phyloP scores from a whole-genome alignment of 1,284 basidiomycete genomes.

The Gymnopus androsaceus region DNA sequence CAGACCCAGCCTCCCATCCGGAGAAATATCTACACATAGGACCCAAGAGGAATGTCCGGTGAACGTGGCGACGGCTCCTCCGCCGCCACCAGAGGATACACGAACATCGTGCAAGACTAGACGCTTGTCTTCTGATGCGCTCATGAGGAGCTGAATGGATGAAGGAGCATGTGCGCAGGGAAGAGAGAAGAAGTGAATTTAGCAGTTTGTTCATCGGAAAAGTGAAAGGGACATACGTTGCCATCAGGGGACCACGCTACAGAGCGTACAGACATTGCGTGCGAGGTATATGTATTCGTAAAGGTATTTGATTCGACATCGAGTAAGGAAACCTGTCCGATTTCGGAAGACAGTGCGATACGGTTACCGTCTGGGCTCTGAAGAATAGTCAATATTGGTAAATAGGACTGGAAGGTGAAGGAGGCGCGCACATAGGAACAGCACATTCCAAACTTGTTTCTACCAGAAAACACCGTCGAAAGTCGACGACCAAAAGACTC shows the following conservation, averaged over 20 bases:
- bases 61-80: constrained; percentile 75
- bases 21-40: constrained; percentile 75
- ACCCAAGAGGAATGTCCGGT: constrained; percentile 89
- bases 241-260: constrained; percentile 83
- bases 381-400: not conserved
- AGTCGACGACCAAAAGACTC: constrained; percentile 64
- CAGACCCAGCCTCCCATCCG: constrained; percentile 73
- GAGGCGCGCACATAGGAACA: constrained; percentile 61
- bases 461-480: constrained; percentile 62
- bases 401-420: not conserved
- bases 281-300: constrained; percentile 73
- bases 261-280: constrained; percentile 83
- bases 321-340: constrained; percentile 80
- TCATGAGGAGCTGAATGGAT: constrained; percentile 74
- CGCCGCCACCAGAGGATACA: constrained; percentile 66
- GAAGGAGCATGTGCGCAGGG: no score
- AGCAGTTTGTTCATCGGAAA: not conserved
- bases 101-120: constrained; percentile 86
- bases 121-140: constrained; percentile 86
- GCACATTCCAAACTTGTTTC: constrained; percentile 81
- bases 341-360: constrained; percentile 77
- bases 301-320: constrained; percentile 71
- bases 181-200: no score
- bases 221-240: constrained; percentile 31
- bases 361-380: constrained; percentile 85